Conservation (phyloP, 2,329 filamentous ascomycete genomes). For the Meredithiella fracta region DNA sequence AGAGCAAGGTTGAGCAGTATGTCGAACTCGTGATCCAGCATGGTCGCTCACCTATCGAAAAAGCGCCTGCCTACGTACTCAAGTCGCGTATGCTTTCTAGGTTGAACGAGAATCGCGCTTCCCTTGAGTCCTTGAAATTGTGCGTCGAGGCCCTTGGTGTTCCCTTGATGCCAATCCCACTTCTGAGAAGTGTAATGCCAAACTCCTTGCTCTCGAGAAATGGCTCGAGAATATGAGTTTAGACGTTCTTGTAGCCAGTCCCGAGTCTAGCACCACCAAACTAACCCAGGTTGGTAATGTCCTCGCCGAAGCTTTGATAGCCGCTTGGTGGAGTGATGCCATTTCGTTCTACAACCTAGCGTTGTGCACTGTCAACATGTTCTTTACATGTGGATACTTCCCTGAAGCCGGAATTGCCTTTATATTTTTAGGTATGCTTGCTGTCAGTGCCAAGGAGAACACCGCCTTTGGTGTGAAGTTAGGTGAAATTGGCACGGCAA, state of each 20-base stretch:
- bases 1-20: conserved; percentile 49
- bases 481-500: conserved; percentile 42
- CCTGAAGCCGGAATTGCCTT: conserved; percentile 55
- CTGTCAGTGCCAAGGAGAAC: conserved; percentile 54
- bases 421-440: conserved; percentile 50
- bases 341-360: conserved; percentile 57
- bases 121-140: conserved; percentile 52
- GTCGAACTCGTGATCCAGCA: conserved; percentile 53
- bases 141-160: conserved; percentile 57
- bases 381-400: conserved; percentile 46
- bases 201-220: conserved; percentile 48
- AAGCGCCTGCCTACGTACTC: conserved; percentile 68
- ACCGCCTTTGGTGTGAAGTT: conserved; percentile 50
- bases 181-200: conserved; percentile 60
- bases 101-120: conserved; percentile 51
- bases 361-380: conserved; percentile 49
- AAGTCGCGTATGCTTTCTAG: conserved; percentile 65
- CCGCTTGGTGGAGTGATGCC: conserved; percentile 57
- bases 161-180: conserved; percentile 47
- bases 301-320: conserved; percentile 50
- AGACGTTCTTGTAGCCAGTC: conserved; percentile 24
- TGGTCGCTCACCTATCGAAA: conserved; percentile 58
- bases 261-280: conserved; percentile 29
- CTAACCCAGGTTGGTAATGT: conserved; percentile 52
- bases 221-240: conserved; percentile 43